phyloP scores from a whole-genome alignment of 2,329 filamentous ascomycete species.

The Colletotrichum camelliae region DNA sequence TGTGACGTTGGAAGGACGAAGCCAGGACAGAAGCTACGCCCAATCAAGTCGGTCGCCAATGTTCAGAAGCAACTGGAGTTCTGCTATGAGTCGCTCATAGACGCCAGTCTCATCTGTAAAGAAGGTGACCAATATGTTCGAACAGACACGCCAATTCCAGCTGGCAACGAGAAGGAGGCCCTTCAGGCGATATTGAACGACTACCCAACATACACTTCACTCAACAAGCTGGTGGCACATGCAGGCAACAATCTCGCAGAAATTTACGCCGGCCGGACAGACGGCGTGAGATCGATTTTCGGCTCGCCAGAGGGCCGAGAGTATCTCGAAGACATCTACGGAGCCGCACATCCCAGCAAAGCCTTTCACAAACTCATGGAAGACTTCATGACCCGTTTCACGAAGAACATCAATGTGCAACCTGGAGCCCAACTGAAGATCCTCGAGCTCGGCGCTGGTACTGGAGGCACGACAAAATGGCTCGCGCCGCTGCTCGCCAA shows the following conservation, averaged over 20 bases:
- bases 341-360: constrained; percentile 2
- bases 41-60: neutral
- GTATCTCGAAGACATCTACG: constrained; percentile 10
- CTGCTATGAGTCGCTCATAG: neutral
- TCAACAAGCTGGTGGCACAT: neutral
- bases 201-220: neutral
- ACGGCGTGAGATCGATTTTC: constrained; percentile 2
- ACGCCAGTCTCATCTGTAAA: neutral
- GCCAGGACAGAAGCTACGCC: neutral
- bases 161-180: neutral
- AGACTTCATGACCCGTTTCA: neutral
- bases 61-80: constrained; percentile 5
- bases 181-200: neutral
- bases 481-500: constrained; percentile 29
- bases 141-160: neutral
- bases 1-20: neutral
- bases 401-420: neutral
- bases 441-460: constrained; percentile 1
- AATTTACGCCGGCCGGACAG: neutral
- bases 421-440: neutral
- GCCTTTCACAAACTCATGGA: constrained; percentile 9
- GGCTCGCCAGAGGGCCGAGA: neutral
- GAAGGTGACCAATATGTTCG: neutral
- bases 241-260: neutral
- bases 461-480: constrained; percentile 1